phyloP scores from a whole-genome alignment of 805 yeast species.

The Candida methanosorbosa region DNA sequence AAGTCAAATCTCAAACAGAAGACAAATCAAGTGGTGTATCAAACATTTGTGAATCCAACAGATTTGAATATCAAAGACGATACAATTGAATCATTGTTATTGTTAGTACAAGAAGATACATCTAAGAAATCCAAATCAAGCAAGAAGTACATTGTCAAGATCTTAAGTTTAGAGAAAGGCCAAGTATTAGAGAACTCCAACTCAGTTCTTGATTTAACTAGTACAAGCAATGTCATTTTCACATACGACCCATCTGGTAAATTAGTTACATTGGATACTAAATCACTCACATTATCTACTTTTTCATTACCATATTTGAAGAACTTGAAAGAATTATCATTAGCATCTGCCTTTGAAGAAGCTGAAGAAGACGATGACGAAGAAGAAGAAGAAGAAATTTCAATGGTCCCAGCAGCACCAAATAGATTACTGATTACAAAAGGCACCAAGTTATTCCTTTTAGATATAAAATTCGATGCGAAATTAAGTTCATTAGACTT shows the following conservation, averaged over 20 bases:
- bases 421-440: conserved; percentile 38
- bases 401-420: conserved; percentile 29
- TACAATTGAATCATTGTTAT: conserved; percentile 11
- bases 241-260: conserved; percentile 22
- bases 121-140: conserved; percentile 5
- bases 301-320: conserved; percentile 24
- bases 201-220: conserved; percentile 12
- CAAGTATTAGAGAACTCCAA: conserved; percentile 21
- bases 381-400: not conserved
- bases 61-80: conserved; percentile 14
- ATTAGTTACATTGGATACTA: conserved; percentile 15
- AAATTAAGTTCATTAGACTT: conserved; percentile 22
- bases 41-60: conserved; percentile 18
- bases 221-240: conserved; percentile 6
- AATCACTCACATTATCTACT: conserved; percentile 9
- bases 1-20: conserved; percentile 6
- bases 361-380: conserved; percentile 12
- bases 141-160: conserved; percentile 12
- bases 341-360: conserved; percentile 14
- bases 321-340: conserved; percentile 19
- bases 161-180: conserved; percentile 17
- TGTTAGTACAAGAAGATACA: conserved; percentile 12
- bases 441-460: conserved; percentile 29
- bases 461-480: conserved; percentile 37
- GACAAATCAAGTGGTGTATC: conserved; percentile 10